Conservation (phyloP, 2,329 filamentous ascomycete species). For the Huntiella bhutanensis region DNA sequence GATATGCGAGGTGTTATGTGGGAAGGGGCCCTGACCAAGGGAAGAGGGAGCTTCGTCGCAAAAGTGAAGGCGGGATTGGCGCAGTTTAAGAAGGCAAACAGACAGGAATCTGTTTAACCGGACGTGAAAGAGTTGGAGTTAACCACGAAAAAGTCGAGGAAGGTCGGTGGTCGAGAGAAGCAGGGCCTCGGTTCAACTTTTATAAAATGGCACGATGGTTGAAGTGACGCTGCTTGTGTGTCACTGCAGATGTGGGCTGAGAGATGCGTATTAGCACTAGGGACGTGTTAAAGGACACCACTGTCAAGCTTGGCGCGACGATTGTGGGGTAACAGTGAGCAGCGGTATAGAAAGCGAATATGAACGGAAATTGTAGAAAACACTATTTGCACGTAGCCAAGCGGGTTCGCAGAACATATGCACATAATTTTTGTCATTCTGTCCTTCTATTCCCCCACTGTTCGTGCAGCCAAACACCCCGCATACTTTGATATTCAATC, state of each 20-base stretch:
- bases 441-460: no score
- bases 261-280: constrained; percentile 1
- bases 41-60: constrained; percentile 76
- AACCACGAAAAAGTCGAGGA: constrained; percentile 7
- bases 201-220: background rate
- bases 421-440: no score
- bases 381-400: no score
- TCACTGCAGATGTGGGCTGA: constrained; percentile 9
- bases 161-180: constrained; percentile 9
- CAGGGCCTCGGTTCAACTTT: constrained; percentile 4
- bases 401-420: no score
- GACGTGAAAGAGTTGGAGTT: background rate
- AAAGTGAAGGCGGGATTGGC: constrained; percentile 14
- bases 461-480: background rate
- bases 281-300: constrained; percentile 1
- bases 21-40: constrained; percentile 93
- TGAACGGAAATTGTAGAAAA: no score
- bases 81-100: constrained; percentile 5
- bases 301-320: no score
- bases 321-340: no score
- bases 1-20: constrained; percentile 29
- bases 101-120: background rate
- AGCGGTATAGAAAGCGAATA: no score
- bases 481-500: background rate
- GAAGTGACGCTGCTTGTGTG: constrained; percentile 4